Percentiles rank a stretch among this genome's conserved stretches.
These are phyloP conservation scores for Alternaria burnsii DNA, from an alignment of 2,329 filamentous ascomycete species.

Conservation along the genomic window DNA sequence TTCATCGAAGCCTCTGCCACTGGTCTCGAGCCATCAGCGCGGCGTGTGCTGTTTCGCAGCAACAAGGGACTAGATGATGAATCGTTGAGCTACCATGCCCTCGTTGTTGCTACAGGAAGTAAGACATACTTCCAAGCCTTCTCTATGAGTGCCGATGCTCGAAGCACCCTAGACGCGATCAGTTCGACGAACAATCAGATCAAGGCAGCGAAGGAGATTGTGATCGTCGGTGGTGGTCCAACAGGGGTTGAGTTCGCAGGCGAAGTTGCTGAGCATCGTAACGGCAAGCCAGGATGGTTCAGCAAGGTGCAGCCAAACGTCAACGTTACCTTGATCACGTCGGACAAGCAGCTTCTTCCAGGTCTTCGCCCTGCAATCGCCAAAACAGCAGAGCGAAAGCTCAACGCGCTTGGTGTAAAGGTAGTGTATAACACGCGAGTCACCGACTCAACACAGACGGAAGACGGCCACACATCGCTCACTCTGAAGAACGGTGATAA, in stretches of 20 bases:
- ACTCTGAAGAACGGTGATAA: constrained; percentile 55
- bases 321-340: constrained; percentile 57
- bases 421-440: constrained; percentile 53
- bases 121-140: constrained; percentile 56
- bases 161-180: constrained; percentile 40
- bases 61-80: constrained; percentile 32
- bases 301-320: constrained; percentile 35
- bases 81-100: constrained; percentile 60
- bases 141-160: constrained; percentile 51
- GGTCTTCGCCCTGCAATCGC: constrained; percentile 52
- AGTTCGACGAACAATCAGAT: constrained; percentile 48
- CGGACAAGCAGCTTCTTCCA: constrained; percentile 52
- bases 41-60: constrained; percentile 56
- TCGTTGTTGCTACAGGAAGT: constrained; percentile 65
- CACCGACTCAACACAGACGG: constrained; percentile 24
- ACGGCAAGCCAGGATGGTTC: constrained; percentile 54
- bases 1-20: constrained; percentile 62
- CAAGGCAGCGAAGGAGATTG: constrained; percentile 53
- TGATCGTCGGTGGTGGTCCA: constrained; percentile 60
- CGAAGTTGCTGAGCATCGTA: constrained; percentile 56
- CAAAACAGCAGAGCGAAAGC: constrained; percentile 55
- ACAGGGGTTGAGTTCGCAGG: constrained; percentile 60
- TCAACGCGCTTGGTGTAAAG: constrained; percentile 59
- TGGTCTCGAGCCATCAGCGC: constrained; percentile 54
- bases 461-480: constrained; percentile 53